Evolutionary conservation across 1,284 basidiomycete species (phyloP).

Genomic region (Butyriboletus appendiculatus): DNA sequence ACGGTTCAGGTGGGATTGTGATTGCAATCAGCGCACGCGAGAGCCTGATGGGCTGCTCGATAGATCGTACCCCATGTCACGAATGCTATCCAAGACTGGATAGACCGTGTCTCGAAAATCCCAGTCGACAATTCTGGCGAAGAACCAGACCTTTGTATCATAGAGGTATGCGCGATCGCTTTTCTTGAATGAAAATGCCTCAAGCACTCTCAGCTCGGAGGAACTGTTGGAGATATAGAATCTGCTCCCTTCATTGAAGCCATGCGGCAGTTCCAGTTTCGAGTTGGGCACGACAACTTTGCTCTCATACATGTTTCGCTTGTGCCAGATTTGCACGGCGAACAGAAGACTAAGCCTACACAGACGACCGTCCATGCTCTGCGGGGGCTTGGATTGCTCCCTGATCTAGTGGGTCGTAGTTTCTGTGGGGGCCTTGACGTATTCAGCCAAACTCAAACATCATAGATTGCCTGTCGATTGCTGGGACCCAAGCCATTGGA

Average conservation of each 20-base stretch:
- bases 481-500: constrained; percentile 75
- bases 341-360: constrained; percentile 99
- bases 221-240: constrained; percentile 95
- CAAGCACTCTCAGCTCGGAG: constrained; percentile 70
- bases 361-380: constrained; percentile 96
- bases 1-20: constrained; percentile 76
- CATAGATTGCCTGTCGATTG: constrained; percentile 89
- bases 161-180: constrained; percentile 63
- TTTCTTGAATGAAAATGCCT: constrained; percentile 1
- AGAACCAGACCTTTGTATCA: constrained; percentile 95
- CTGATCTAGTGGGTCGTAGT: constrained; percentile 76
- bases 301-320: constrained; percentile 98
- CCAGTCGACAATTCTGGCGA: constrained; percentile 95
- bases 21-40: neutral
- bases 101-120: constrained; percentile 90
- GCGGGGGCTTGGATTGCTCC: constrained; percentile 90
- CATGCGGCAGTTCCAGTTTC: constrained; percentile 99
- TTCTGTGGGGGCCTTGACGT: neutral
- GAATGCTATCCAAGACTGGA: constrained; percentile 98
- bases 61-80: constrained; percentile 98
- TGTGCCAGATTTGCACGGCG: constrained; percentile 96
- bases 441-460: neutral
- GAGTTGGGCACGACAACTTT: constrained; percentile 97
- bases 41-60: constrained; percentile 5
- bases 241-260: constrained; percentile 98